Percentiles rank a stretch among this genome's conserved stretches.
Evolutionary conservation across 2,329 filamentous ascomycete species (phyloP).

Genomic region (Nannizziopsis barbatae): DNA sequence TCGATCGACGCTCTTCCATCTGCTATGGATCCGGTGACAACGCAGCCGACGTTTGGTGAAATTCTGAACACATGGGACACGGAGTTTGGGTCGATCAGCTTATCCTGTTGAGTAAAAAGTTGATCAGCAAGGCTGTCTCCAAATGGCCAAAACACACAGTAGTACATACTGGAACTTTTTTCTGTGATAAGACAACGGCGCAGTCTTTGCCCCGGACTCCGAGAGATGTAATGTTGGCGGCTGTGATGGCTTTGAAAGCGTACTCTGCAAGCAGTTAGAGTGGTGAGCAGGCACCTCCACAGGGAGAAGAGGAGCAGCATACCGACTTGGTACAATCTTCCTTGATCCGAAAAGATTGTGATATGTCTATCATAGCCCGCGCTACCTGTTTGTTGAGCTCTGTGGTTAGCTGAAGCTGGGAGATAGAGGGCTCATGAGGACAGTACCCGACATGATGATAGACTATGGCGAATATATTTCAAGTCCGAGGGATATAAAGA

Average conservation of each 20-base stretch:
- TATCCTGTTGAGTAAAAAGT: constrained; percentile 54
- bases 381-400: constrained; percentile 47
- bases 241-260: constrained; percentile 99
- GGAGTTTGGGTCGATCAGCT: constrained; percentile 93
- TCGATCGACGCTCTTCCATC: constrained; percentile 89
- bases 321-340: constrained; percentile 99
- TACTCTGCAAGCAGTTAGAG: constrained; percentile 58
- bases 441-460: constrained; percentile 37
- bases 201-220: constrained; percentile 94
- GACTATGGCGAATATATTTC: constrained; percentile 11
- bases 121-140: not conserved
- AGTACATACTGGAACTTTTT: constrained; percentile 87
- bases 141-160: not conserved
- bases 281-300: constrained; percentile 2
- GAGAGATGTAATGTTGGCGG: constrained; percentile 96
- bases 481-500: constrained; percentile 7
- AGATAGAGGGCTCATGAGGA: not conserved
- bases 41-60: constrained; percentile 89
- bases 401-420: constrained; percentile 16
- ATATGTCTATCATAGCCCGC: constrained; percentile 97
- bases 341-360: constrained; percentile 98
- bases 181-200: constrained; percentile 93
- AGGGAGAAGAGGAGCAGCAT: constrained; percentile 35
- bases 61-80: constrained; percentile 97
- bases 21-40: constrained; percentile 97